A percentile compares a stretch with the other conserved stretches of the same genome.
Evolutionary conservation across 2,329 filamentous ascomycete species (phyloP).

Genomic region (Penicillium sp.): DNA sequence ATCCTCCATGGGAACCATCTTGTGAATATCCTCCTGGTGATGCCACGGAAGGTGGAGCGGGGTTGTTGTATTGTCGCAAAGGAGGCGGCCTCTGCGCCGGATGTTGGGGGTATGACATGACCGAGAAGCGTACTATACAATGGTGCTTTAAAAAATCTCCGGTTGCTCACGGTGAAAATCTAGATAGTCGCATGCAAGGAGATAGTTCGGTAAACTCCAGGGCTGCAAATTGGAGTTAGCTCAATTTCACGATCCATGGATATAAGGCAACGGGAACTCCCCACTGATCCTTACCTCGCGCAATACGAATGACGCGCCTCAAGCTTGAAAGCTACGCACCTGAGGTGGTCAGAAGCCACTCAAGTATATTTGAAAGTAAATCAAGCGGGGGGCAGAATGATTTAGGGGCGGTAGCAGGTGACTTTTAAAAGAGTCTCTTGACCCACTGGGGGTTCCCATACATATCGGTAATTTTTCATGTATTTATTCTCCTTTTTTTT

Average conservation of each 20-base stretch:
- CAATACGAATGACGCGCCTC: not conserved
- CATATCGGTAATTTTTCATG: not conserved
- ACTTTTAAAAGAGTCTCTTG: conserved; percentile 3
- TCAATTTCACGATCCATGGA: not conserved
- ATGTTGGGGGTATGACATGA: conserved; percentile 39
- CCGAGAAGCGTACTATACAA: not conserved
- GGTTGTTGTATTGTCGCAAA: conserved; percentile 30
- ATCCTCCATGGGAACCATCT: conserved; percentile 28
- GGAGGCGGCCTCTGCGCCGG: conserved; percentile 34
- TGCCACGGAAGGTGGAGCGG: conserved; percentile 20
- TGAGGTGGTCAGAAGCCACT: too few relatives aligned
- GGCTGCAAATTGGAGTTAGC: not conserved
- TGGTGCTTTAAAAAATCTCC: not conserved
- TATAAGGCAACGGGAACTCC: not conserved
- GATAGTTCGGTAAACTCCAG: not conserved
- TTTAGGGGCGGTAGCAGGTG: conserved; percentile 10
- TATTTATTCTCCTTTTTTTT: conserved; percentile 2
- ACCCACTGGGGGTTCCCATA: not conserved
- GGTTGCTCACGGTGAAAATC: not conserved
- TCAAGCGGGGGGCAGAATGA: conserved; percentile 4
- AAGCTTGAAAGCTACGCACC: too few relatives aligned
- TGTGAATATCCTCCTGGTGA: conserved; percentile 25
- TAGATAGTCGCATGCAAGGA: conserved; percentile 5
- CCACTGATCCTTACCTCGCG: not conserved
- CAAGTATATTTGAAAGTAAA: not conserved